Percentiles rank a stretch among this genome's conserved stretches.
Conservation (phyloP, 257 asterid species). For the Salvia hispanica region DNA sequence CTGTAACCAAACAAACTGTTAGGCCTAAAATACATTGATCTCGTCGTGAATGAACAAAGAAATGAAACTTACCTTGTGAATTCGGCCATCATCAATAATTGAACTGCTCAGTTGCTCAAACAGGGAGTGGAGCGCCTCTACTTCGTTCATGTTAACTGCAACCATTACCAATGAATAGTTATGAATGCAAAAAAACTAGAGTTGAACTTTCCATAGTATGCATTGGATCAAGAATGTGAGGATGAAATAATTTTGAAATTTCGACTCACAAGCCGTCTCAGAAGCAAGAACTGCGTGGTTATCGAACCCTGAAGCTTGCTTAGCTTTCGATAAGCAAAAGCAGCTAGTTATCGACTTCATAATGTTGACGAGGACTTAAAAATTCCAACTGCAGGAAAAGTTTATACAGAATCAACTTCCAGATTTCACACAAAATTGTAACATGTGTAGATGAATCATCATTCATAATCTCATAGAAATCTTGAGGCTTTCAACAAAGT, state of each 20-base stretch:
- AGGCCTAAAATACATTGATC: neutral
- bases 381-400: conserved; percentile 30
- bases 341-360: conserved; percentile 52
- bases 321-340: conserved; percentile 50
- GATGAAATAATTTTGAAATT: neutral
- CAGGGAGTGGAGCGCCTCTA: conserved; percentile 73
- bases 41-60: neutral
- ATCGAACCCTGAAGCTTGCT: conserved; percentile 38
- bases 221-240: neutral
- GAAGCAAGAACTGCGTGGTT: conserved; percentile 59
- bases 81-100: conserved; percentile 62
- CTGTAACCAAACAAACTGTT: conserved; percentile 37
- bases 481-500: neutral
- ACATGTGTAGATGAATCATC: neutral
- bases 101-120: conserved; percentile 70
- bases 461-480: neutral
- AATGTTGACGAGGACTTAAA: conserved; percentile 19
- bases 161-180: neutral
- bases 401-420: neutral
- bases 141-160: conserved; percentile 82
- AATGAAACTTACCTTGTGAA: conserved; percentile 63
- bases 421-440: neutral
- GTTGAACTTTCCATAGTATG: neutral
- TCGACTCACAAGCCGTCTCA: conserved; percentile 72
- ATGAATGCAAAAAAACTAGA: too few relatives aligned